phyloP scores from a whole-genome alignment of 2,329 filamentous ascomycete genomes.

The Phaeosphaeriaceae sp. region DNA sequence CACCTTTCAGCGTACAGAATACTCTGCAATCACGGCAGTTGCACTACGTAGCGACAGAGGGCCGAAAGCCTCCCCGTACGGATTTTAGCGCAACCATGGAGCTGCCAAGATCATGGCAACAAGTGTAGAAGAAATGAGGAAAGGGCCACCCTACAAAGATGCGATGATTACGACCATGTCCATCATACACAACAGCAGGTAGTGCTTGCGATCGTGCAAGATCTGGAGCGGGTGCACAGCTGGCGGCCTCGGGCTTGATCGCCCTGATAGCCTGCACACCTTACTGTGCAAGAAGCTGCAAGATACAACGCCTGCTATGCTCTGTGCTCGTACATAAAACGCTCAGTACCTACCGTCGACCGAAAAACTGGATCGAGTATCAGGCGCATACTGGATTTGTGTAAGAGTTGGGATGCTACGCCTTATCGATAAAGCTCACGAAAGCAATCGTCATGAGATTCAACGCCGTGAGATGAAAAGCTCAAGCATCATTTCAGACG shows the following conservation, averaged over 20 bases:
- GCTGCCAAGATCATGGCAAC: background rate
- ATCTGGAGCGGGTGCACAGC: background rate
- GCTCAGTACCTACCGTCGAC: background rate
- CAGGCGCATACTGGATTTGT: background rate
- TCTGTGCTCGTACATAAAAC: background rate
- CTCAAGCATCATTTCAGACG: background rate
- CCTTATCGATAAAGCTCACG: conserved; percentile 21
- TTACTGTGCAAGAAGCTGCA: background rate
- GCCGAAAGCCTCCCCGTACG: background rate
- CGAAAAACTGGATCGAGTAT: background rate
- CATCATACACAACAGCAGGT: background rate
- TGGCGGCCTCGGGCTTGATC: background rate
- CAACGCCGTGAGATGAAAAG: background rate
- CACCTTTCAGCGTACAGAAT: conserved; percentile 1
- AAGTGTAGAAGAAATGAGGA: background rate
- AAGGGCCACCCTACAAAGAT: background rate
- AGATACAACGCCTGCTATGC: background rate
- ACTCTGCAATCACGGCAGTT: background rate
- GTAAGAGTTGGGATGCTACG: conserved; percentile 11
- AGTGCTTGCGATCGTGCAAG: background rate
- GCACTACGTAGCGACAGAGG: background rate
- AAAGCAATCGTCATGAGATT: too few species aligned
- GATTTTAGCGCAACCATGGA: background rate
- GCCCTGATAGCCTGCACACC: background rate
- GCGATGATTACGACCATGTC: background rate